Evolutionary conservation across 495 filamentous ascomycete genomes (phyloP).

Genomic region (Annulohypoxylon stygium): DNA sequence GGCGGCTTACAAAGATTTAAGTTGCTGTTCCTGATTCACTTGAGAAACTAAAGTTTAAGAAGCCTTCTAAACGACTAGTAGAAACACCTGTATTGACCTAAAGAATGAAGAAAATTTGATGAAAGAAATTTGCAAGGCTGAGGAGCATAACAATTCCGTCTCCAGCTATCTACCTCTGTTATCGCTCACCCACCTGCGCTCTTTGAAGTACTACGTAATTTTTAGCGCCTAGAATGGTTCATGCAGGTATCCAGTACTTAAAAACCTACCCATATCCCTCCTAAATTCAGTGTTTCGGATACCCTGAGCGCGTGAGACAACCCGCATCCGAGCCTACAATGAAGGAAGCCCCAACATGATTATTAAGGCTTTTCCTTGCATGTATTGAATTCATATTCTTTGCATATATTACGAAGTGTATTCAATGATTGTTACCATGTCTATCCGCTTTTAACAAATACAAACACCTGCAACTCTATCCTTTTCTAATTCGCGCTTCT

Average conservation of each 20-base stretch:
- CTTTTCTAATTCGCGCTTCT: neutral
- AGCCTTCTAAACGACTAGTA: neutral
- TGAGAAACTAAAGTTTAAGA: neutral
- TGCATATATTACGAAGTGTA: neutral
- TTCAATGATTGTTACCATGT: neutral
- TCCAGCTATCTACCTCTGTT: neutral
- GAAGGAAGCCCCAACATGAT: neutral
- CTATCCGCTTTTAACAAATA: neutral
- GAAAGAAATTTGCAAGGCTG: conserved; percentile 15
- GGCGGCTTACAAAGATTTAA: neutral
- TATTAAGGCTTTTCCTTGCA: neutral
- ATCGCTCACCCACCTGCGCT: neutral
- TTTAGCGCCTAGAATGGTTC: neutral
- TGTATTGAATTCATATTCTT: neutral
- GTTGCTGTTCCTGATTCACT: neutral
- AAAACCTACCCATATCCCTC: neutral
- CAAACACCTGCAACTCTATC: neutral
- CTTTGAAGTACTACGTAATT: conserved; percentile 14
- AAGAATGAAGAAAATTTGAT: conserved; percentile 2
- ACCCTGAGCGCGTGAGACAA: neutral
- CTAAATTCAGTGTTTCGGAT: neutral
- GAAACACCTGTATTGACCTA: neutral
- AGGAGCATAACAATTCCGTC: neutral
- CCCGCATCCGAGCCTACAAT: conserved; percentile 1
- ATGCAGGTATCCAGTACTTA: neutral